Conservation (phyloP, 495 filamentous ascomycete genomes). For the Hypoxylon fragiforme region DNA sequence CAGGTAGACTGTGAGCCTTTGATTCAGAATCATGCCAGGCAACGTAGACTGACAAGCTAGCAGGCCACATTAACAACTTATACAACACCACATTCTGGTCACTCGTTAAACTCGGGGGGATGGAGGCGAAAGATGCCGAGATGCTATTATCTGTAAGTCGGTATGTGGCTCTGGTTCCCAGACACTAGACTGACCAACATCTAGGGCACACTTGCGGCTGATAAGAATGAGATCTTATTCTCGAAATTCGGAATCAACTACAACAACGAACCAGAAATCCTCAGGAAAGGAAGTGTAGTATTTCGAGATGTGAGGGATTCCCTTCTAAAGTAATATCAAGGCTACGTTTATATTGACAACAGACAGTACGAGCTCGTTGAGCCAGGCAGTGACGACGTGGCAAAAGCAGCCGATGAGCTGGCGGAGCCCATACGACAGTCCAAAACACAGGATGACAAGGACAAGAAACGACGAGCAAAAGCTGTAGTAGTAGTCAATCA, state of each 20-base stretch:
- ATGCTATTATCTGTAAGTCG: constrained; percentile 66
- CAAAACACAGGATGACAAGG: constrained; percentile 75
- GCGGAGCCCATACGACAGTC: constrained; percentile 57
- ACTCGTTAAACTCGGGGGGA: constrained; percentile 74
- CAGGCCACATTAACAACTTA: constrained; percentile 95
- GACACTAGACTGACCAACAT: constrained; percentile 7
- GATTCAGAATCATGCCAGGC: neutral
- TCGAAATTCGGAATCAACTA: constrained; percentile 91
- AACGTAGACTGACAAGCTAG: neutral
- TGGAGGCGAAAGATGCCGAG: constrained; percentile 77
- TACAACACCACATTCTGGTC: constrained; percentile 98
- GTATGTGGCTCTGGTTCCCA: neutral
- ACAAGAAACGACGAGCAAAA: constrained; percentile 73
- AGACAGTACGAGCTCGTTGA: constrained; percentile 58
- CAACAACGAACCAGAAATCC: constrained; percentile 91
- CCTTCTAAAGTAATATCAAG: neutral
- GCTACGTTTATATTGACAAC: constrained; percentile 10
- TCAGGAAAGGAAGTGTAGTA: constrained; percentile 88
- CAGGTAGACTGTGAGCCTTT: constrained; percentile 83
- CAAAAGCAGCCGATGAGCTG: constrained; percentile 41
- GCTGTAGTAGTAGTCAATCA: constrained; percentile 79
- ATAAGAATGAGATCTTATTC: constrained; percentile 97
- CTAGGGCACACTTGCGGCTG: constrained; percentile 76
- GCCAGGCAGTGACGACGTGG: constrained; percentile 46
- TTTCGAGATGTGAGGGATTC: constrained; percentile 71